phyloP scores from a whole-genome alignment of 2,329 filamentous ascomycete genomes.

The Penicillium sp. region DNA sequence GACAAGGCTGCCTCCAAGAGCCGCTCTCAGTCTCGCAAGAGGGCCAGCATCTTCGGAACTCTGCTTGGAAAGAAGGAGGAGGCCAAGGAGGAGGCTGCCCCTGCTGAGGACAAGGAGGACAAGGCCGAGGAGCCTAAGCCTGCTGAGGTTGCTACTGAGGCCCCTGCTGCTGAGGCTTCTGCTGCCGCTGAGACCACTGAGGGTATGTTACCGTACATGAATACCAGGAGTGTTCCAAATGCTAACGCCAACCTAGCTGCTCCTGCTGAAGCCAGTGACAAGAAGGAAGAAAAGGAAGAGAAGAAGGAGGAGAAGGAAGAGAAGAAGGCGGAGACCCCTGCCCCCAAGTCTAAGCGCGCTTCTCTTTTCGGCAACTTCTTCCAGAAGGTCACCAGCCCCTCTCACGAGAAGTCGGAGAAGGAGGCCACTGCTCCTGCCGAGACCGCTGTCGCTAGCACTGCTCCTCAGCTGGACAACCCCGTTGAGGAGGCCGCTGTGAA shows the following conservation, averaged over 20 bases:
- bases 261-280: no score
- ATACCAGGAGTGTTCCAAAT: no score
- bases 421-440: constrained; percentile 42
- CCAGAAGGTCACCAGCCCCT: constrained; percentile 55
- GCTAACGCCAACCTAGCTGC: no score
- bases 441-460: constrained; percentile 40
- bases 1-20: constrained; percentile 51
- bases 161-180: constrained; percentile 30
- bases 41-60: constrained; percentile 49
- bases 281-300: no score
- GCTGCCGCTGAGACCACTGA: constrained; percentile 15
- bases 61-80: constrained; percentile 43
- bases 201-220: no score
- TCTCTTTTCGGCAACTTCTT: constrained; percentile 71
- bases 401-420: constrained; percentile 41
- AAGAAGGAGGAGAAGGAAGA: constrained; percentile 31
- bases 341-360: constrained; percentile 67
- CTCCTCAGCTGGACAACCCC: constrained; percentile 42
- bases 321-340: constrained; percentile 37
- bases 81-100: constrained; percentile 25
- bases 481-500: constrained; percentile 32
- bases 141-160: no score
- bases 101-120: constrained; percentile 40
- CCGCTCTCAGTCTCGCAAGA: constrained; percentile 52
- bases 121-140: constrained; percentile 25